Conservation (phyloP, 495 filamentous ascomycete genomes). For the Hyaloscypha variabilis region DNA sequence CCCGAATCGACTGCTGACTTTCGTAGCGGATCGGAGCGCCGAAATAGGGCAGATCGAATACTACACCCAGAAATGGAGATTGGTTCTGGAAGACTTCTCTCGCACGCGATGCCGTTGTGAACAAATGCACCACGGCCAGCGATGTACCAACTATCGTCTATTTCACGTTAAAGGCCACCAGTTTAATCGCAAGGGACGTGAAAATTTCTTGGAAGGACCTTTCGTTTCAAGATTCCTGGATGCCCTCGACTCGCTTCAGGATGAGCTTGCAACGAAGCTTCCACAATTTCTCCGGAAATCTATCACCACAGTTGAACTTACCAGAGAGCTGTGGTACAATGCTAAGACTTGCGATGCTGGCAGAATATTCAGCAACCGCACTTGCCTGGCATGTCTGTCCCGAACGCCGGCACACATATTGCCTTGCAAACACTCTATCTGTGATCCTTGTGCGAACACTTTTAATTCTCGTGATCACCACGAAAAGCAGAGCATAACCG, state of each 20-base stretch:
- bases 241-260: slow-evolving; percentile 4
- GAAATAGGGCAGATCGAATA: slow-evolving; percentile 2
- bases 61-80: slow-evolving; percentile 8
- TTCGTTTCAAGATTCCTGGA: slow-evolving; percentile 3
- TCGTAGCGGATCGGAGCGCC: background rate
- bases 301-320: background rate
- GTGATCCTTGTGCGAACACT: slow-evolving; percentile 2
- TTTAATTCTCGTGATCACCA: background rate
- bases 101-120: slow-evolving; percentile 6
- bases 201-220: background rate
- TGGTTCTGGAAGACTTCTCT: slow-evolving; percentile 6
- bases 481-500: background rate
- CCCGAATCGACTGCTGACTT: background rate
- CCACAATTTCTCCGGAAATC: background rate
- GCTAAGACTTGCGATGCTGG: background rate
- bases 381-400: slow-evolving; percentile 1
- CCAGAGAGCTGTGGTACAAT: background rate
- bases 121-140: background rate
- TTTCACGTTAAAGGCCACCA: slow-evolving; percentile 6
- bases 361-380: slow-evolving; percentile 6
- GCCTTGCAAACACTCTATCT: slow-evolving; percentile 3
- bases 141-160: slow-evolving; percentile 1
- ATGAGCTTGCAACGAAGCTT: background rate
- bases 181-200: background rate
- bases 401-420: background rate